Evolutionary conservation across 352 stramenopile species (phyloP).

Genomic region (Discostella stelligera): DNA sequence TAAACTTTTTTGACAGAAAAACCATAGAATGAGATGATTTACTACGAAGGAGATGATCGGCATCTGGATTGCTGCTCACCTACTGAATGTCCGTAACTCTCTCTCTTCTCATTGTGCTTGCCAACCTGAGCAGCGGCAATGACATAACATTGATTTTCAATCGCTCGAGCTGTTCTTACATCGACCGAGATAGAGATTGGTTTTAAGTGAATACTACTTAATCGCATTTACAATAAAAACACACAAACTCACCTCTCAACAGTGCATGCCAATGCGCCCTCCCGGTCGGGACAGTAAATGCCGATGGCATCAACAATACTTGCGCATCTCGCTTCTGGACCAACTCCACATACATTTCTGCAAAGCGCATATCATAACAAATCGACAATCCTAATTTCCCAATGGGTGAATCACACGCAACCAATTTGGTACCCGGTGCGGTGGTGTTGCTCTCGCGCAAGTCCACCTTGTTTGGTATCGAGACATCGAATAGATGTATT

Average conservation of each 20-base stretch:
- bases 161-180: constrained; percentile 70
- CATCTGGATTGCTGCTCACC: constrained; percentile 29
- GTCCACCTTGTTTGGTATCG: constrained; percentile 77
- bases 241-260: constrained; percentile 58
- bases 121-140: constrained; percentile 84
- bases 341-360: constrained; percentile 84
- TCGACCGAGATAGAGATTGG: constrained; percentile 2
- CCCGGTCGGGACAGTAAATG: constrained; percentile 87
- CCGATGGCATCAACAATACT: constrained; percentile 83
- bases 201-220: too few species aligned
- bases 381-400: constrained; percentile 83
- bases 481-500: constrained; percentile 86
- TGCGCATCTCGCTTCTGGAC: constrained; percentile 66
- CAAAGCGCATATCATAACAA: constrained; percentile 89
- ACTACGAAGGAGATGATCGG: constrained; percentile 33
- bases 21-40: too few species aligned
- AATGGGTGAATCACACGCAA: constrained; percentile 81
- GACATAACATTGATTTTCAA: constrained; percentile 88
- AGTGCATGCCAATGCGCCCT: constrained; percentile 87
- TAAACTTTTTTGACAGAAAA: constrained; percentile 62
- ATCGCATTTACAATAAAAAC: not conserved
- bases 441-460: constrained; percentile 81
- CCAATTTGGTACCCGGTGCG: constrained; percentile 64
- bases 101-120: constrained; percentile 78
- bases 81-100: constrained; percentile 72